Conservation (phyloP, 2,329 filamentous ascomycete genomes). For the Cordyceps militaris region DNA sequence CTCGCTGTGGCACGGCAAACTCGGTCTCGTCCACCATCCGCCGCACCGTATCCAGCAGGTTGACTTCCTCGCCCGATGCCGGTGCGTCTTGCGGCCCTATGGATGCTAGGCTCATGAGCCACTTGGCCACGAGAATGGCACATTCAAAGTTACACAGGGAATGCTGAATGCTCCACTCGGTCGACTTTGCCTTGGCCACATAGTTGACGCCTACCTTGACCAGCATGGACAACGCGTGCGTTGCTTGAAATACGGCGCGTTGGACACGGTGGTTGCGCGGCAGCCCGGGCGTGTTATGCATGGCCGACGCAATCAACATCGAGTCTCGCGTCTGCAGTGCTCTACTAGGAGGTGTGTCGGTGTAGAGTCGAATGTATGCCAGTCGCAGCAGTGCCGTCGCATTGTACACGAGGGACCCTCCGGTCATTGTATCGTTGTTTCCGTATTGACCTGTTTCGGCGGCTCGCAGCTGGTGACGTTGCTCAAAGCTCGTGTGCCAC, state of each 20-base stretch:
- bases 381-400: conserved; percentile 53
- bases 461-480: conserved; percentile 44
- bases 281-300: conserved; percentile 52
- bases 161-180: conserved; percentile 58
- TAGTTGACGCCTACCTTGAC: conserved; percentile 58
- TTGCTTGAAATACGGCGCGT: conserved; percentile 58
- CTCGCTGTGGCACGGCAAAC: conserved; percentile 48
- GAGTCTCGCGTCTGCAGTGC: conserved; percentile 60
- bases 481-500: conserved; percentile 55
- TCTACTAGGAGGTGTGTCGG: conserved; percentile 55
- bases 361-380: conserved; percentile 59
- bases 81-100: conserved; percentile 44
- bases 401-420: conserved; percentile 60
- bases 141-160: conserved; percentile 57
- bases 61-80: conserved; percentile 45
- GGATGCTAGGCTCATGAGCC: conserved; percentile 49
- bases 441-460: conserved; percentile 40
- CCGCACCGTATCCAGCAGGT: conserved; percentile 48
- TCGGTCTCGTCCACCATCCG: conserved; percentile 56
- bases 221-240: conserved; percentile 61
- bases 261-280: conserved; percentile 53
- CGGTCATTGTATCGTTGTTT: conserved; percentile 43
- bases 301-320: conserved; percentile 51
- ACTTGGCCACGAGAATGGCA: conserved; percentile 53
- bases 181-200: conserved; percentile 52